Base-by-base conservation (phyloP, 2,329 filamentous ascomycete species). In the Phoma sp. region DNA sequence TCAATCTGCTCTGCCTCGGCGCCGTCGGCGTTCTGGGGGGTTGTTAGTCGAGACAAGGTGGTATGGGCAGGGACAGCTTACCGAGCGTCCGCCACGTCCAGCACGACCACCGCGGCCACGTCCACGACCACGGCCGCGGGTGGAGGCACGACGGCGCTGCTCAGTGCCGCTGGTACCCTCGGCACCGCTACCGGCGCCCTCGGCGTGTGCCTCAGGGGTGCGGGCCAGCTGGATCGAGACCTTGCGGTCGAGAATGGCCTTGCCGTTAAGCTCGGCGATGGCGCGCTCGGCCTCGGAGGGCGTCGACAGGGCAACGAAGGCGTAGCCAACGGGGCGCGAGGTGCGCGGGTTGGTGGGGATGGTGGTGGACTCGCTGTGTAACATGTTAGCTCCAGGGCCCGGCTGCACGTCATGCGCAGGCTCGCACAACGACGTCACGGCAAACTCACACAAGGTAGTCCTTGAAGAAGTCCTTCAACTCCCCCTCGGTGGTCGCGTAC, bases 401-500 rank as follows among this genome's bases (percentile, higher is more conserved):
- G 29, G 22, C n/a, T 29, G n/a, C 57, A 53, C 54, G 57, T 58
- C 22, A 24, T 24, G 22, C 22, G 22, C 22, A 6, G 3, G 48
- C 63, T 60, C 65, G 58, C 43, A 36, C 52, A 29, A 19, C 31
- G 38, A 64, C 51, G 59, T 52, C 61, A 91, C 29, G 29, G 29
- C 29, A 31, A 3, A 31, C 94, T 86, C 87, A 99, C 95, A 99
- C 92, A 85, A 95, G 90, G 86, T 96, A 98, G 81, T 89, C 91
- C 86, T 95, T 94, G 90, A 99, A 99, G 87, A 99, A 99, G 74
- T 95, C 91, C 86, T 96, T 96, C 87, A 99, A 92, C 89, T 97
- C 92, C 89, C 91, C 95, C 91, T 98, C 95, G 80, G 92, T 96
- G 88, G 95, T 98, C 89, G 94, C 93, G 81, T 99, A 99, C 76